Evolutionary conservation across 2,329 filamentous ascomycete species (phyloP).

Genomic region (Cryphonectria carpinicola): DNA sequence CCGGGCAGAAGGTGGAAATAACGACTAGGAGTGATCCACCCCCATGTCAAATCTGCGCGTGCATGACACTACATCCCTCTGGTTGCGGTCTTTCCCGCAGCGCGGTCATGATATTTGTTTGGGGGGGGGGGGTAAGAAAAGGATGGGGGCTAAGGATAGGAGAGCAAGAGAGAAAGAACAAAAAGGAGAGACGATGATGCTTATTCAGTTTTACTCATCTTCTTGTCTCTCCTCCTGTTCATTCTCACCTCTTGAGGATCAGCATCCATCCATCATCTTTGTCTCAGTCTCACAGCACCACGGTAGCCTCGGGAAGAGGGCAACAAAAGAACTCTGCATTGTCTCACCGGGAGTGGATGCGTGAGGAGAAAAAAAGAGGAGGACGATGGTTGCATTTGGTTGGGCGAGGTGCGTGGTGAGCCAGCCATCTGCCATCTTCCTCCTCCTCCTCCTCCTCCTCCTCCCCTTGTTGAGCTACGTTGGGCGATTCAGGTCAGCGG

Average conservation of each 20-base stretch:
- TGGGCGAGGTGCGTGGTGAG: too few species aligned
- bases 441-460: neutral
- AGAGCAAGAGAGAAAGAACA: neutral
- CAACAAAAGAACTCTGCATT: neutral
- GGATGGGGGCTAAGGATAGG: neutral
- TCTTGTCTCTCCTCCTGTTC: neutral
- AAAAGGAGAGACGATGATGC: neutral
- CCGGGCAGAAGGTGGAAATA: constrained; percentile 15
- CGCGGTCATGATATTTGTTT: neutral
- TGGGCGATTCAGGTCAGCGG: constrained; percentile 7
- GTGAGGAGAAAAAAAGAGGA: neutral
- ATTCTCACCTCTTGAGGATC: neutral
- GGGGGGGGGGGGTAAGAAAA: neutral
- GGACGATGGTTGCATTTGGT: neutral
- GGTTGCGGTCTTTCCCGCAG: neutral
- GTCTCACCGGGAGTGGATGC: neutral
- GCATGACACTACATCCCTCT: neutral
- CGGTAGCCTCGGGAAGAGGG: neutral
- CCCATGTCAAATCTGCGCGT: constrained; percentile 3
- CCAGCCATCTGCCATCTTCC: too few species aligned
- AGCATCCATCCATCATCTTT: neutral
- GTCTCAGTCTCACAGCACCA: neutral
- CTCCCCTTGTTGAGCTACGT: neutral
- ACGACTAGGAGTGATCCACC: neutral
- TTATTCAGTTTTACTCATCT: neutral